These are phyloP conservation scores for Paecilomyces niveus DNA, from an alignment of 2,329 filamentous ascomycete genomes.

Conservation along the genomic window DNA sequence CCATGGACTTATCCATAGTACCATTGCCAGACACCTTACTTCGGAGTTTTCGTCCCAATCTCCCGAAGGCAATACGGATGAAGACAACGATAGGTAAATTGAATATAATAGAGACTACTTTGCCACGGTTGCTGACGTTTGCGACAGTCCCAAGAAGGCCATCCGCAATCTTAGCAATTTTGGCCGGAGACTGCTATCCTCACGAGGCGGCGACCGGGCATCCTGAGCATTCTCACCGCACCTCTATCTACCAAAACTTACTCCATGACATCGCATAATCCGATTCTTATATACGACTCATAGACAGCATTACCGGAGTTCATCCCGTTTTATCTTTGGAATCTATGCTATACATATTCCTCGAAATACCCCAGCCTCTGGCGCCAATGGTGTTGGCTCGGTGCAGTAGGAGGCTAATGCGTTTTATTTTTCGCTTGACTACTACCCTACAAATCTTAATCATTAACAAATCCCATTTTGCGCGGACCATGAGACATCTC, in stretches of 20 bases:
- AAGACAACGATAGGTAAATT: conserved; percentile 26
- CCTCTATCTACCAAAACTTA: conserved; percentile 4
- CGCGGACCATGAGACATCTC: too few relatives aligned
- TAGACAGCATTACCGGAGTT: background rate
- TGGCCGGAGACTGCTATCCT: conserved; percentile 29
- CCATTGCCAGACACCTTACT: conserved; percentile 22
- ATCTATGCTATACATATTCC: background rate
- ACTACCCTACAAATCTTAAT: background rate
- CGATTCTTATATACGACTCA: background rate
- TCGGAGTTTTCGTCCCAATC: conserved; percentile 12
- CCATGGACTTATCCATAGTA: conserved; percentile 23
- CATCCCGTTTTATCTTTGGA: background rate
- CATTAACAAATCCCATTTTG: background rate
- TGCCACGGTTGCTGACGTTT: conserved; percentile 3
- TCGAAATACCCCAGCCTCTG: background rate
- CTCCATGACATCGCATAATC: background rate
- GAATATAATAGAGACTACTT: background rate
- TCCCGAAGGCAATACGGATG: conserved; percentile 14
- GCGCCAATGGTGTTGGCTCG: background rate
- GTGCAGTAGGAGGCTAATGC: background rate
- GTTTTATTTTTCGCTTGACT: background rate
- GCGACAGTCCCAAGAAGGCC: conserved; percentile 21
- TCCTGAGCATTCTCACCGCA: background rate
- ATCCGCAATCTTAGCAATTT: conserved; percentile 30
- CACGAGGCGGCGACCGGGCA: conserved; percentile 9